Evolutionary conservation across 2,329 filamentous ascomycete genomes (phyloP), one percentile per base, ranked within the genome.

Genomic region (Aspergillus sp.): DNA sequence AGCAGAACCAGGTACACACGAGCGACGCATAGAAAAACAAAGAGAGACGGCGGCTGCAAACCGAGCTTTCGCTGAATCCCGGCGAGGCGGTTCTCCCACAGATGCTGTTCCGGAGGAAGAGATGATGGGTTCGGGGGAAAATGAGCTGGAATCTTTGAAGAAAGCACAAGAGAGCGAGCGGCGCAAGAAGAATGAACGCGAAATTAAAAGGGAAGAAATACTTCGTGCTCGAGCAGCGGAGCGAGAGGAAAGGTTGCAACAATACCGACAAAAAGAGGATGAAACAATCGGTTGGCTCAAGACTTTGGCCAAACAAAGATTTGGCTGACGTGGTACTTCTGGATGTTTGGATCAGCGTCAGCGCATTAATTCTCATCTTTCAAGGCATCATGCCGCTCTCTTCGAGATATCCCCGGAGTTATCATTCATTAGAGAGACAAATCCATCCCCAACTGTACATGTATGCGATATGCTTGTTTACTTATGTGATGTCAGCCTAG

Each of bases 11-110:
- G 90, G 90, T 0, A 87, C 86, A 1, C 82, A 83, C 37, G 91
- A 95, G 69, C 82, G 91, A 8, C 80, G 82, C 58, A 75, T 97
- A 1, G 91, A 98, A 71, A 96, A 96, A 77, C 85, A 83, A 51
- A 78, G 77, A 30, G 85, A 86, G 49, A 73, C 79, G 5, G 85
- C 86, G 28, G 83, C 85, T 6, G 81, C 84, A 52, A 84, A 94
- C 72, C 79, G 82, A 27, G 77, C 79, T 8, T 95, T 95, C 60
- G 72, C 71, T 7, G 62, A 68, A 71, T 81, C 45, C 75, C 90
- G 51, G 61, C 72, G 52, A 4, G 70, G 69, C 13, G 82, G 77
- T 50, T 84, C 82, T 9, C 80, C 83, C 0, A 76, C 66, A 50
- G 77, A 72, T 12, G 86, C 87, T 38, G 76, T 89, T 0, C 76